Conservation (phyloP, 768 basidiomycete species). For the Psilocybe tampanensis region DNA sequence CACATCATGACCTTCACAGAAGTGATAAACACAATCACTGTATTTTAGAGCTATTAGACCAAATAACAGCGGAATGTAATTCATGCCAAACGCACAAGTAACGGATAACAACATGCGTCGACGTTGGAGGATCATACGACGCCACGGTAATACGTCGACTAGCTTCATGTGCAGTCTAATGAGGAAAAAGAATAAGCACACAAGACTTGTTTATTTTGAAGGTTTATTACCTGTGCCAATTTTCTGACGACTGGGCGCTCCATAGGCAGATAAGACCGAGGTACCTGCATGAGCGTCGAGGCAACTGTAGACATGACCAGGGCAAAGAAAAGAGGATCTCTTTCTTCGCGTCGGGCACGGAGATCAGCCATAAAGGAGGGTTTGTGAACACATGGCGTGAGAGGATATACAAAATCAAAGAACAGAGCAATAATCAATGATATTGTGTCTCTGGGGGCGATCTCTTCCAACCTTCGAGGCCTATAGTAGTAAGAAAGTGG, state of each 20-base stretch:
- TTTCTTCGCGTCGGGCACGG: conserved; percentile 76
- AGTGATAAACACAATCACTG: conserved; percentile 85
- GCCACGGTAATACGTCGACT: conserved; percentile 80
- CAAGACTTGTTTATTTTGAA: conserved; percentile 1
- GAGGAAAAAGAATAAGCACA: background rate
- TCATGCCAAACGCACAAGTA: conserved; percentile 64
- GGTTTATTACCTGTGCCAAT: conserved; percentile 58
- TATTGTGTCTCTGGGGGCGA: conserved; percentile 81
- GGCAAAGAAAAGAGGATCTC: conserved; percentile 88
- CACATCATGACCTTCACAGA: conserved; percentile 86
- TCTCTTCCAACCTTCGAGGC: conserved; percentile 77
- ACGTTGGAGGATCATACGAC: conserved; percentile 82
- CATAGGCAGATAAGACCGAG: conserved; percentile 86
- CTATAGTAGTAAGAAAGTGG: conserved; percentile 76
- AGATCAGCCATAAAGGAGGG: conserved; percentile 93
- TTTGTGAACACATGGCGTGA: conserved; percentile 90
- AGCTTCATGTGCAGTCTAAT: conserved; percentile 78
- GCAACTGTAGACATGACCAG: conserved; percentile 90
- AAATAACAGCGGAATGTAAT: conserved; percentile 3
- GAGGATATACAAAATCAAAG: conserved; percentile 92
- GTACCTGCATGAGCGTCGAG: conserved; percentile 86
- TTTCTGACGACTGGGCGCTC: conserved; percentile 83
- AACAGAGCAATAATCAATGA: conserved; percentile 84
- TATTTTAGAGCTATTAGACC: conserved; percentile 6
- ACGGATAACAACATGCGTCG: conserved; percentile 83